phyloP scores from a whole-genome alignment of 2,329 filamentous ascomycete species.

The Ceratocystis cubensis region DNA sequence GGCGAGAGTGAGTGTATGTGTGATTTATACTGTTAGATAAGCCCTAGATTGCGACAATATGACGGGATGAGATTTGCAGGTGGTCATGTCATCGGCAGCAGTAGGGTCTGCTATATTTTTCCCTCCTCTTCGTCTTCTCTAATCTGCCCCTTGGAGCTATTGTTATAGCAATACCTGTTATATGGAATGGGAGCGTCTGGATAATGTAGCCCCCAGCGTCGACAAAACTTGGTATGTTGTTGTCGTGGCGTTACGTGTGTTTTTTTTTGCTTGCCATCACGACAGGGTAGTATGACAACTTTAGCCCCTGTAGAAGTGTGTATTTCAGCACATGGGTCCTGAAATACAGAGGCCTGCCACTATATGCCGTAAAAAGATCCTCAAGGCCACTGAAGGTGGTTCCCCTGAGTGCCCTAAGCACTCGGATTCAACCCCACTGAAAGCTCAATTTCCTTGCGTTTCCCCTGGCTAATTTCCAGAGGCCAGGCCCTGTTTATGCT shows the following conservation, averaged over 20 bases:
- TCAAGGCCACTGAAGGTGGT: no score
- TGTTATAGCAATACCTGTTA: neutral
- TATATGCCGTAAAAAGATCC: no score
- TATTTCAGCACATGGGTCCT: neutral
- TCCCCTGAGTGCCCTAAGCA: neutral
- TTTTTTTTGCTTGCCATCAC: conserved; percentile 7
- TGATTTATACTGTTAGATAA: neutral
- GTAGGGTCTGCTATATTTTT: no score
- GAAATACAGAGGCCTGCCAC: neutral
- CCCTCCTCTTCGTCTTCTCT: no score
- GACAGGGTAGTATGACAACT: conserved; percentile 1
- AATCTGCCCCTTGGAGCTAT: neutral
- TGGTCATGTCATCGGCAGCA: neutral
- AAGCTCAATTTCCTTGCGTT: neutral
- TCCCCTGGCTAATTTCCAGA: conserved; percentile 9
- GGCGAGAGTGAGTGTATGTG: neutral
- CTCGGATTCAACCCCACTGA: neutral
- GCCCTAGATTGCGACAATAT: neutral
- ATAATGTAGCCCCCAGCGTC: neutral
- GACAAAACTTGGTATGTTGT: neutral
- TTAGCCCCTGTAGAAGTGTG: neutral
- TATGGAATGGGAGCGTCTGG: neutral
- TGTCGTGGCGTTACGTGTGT: neutral
- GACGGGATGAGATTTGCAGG: neutral
- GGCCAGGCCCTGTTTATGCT: neutral